Base-by-base conservation (phyloP, 306 rosid species). In the Pyrus bretschneideri region DNA sequence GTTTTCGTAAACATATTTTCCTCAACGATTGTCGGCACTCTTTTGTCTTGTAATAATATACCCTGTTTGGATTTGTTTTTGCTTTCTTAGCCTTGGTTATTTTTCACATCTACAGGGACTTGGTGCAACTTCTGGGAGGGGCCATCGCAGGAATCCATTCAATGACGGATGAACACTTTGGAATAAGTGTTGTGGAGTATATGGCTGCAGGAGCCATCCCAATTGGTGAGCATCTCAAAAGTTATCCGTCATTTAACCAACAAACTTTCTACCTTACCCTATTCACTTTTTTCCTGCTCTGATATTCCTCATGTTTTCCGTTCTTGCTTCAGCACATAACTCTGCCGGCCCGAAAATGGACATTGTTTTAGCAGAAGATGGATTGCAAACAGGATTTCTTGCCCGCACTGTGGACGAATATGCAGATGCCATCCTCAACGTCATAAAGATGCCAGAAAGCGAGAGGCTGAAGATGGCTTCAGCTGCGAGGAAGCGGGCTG, bases 311-410 rank as follows among this genome's bases (percentile, higher is more conserved):
- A 64, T 38, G 57, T 67, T 70, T 73, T 71, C 76, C 27, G n/a
- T 76, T 29, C 44, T 65, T 29, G 59, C 79, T 23, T 81, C 88
- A 95, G 98, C 98, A 72, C 97, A 95, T 80, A 85, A 92, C 80
- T 95, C 98, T 69, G 98, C 98, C 49, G 98, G 98, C 64, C 98
- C 98, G 21, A 92, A 88, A 85, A 90, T 95, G 97, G 98, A 95
- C 83, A 95, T 95, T 76, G 92, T 95, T 31, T 79, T 92, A 40
- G 90, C 87, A 25, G 98, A 95, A 82, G 95, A 90, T 57, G 93
- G 90, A 73, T 85, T 80, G 40, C 89, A 84, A 78, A 95, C 97
- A 19, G 98, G 98, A 65, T 90, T 92, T 82, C 98, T 95, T 51
- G 97, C 96, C 69, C 29, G 85, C 67, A 82, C 83, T 18, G 73